These are phyloP conservation scores for Tulasnella sp. DNA, from an alignment of 768 basidiomycete genomes.

Conservation along the genomic window DNA sequence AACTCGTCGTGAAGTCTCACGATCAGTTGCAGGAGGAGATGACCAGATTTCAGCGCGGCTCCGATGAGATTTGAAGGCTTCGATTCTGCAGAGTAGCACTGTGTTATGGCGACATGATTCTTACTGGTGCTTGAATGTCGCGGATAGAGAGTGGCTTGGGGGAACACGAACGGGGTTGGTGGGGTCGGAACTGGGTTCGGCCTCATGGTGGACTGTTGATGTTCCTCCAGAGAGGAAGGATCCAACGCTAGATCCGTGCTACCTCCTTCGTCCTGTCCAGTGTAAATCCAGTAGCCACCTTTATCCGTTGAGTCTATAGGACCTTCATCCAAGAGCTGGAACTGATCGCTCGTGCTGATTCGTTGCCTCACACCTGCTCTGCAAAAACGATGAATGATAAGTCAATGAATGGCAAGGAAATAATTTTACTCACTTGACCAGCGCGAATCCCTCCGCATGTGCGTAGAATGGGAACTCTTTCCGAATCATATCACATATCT, in stretches of 20 bases:
- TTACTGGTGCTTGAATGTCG: background rate
- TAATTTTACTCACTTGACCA: no score
- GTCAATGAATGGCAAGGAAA: no score
- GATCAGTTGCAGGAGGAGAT: conserved; percentile 7
- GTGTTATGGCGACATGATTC: background rate
- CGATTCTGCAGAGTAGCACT: background rate
- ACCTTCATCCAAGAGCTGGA: no score
- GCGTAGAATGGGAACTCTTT: no score
- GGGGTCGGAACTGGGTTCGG: background rate
- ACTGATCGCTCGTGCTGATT: no score
- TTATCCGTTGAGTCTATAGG: no score
- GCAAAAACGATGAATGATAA: no score
- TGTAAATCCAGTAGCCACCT: no score
- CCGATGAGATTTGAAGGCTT: background rate
- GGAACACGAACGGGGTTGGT: background rate
- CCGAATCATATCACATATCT: no score
- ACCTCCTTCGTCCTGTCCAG: background rate
- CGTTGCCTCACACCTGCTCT: no score
- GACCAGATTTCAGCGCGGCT: background rate
- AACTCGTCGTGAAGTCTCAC: background rate
- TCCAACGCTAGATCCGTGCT: background rate
- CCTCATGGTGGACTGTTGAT: background rate
- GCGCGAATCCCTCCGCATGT: no score
- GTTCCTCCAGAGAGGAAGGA: background rate
- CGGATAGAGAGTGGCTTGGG: background rate